Base-by-base conservation (phyloP, 2,329 filamentous ascomycete species). In the Penicillium freii region DNA sequence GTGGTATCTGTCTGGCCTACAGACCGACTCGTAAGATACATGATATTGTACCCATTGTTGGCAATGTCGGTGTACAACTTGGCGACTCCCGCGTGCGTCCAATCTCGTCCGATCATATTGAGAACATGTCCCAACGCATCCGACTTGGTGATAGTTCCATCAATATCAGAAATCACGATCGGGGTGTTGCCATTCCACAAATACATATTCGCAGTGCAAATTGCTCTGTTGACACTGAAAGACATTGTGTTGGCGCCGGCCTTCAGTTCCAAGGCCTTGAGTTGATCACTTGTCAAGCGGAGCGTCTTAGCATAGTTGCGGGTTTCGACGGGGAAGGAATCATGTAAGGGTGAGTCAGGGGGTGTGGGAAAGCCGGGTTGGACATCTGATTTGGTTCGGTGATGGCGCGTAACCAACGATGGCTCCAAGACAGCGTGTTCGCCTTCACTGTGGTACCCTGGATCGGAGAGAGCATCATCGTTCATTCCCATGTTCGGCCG, bases 81-180 rank as follows among this genome's bases (percentile, higher is more conserved):
- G 23, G 94, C 95, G 25, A 99, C 93, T 38, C 94, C 94, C 17
- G 92, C 84, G 73, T 99, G 94, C 3, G 94, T 99, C 94, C 94
- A 99, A 75, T 99, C 94, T 47, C 94, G 88, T 42, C 94, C 94
- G 63, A 99, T 93, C 86, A 94, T 94, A 78, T 93, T 97, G 53
- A 97, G 77, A 43, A 99, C 91, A 70, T 99, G 94, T 15, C 94
- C 94, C 15, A 96, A 80, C 17, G 92, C 92, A 76, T 97, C 92
- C 3, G 92, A 96, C 78, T 99, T 99, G 58, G 94, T 99, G 68
- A 99, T 99, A 23, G 94, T 99, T 51, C 94, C 94, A 75, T 99
- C 94, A 69, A 99, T 97, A 74, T 99, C 94, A 0, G 93, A 97
- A 62, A 99, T 97, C 47, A 99, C 92, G 55, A 99, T 93, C 0